Percentiles rank a stretch among this genome's conserved stretches.
These are phyloP conservation scores for Populus simonii DNA, from an alignment of 345 rosid species.

Conservation along the genomic window DNA sequence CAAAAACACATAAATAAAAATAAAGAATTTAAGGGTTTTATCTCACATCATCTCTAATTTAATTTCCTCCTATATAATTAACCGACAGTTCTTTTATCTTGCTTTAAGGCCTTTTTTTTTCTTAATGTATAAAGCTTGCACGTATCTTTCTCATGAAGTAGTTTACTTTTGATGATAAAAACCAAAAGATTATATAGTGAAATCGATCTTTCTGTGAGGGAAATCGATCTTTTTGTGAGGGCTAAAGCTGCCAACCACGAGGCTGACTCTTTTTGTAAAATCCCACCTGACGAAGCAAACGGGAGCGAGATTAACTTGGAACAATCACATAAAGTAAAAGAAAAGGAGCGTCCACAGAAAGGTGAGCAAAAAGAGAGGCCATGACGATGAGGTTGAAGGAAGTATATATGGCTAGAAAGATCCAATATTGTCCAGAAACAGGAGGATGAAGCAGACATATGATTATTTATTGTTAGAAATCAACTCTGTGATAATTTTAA, in stretches of 20 bases:
- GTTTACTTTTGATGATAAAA: neutral
- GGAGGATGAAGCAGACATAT: neutral
- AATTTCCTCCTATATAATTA: too few relatives aligned
- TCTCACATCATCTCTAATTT: too few relatives aligned
- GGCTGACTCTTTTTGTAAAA: neutral
- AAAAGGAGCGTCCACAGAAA: too few relatives aligned
- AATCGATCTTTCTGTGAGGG: neutral
- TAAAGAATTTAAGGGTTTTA: too few relatives aligned
- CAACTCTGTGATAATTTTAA: neutral
- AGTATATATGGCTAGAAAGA: neutral
- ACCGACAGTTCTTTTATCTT: too few relatives aligned
- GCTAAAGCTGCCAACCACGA: neutral
- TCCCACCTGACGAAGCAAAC: too few relatives aligned
- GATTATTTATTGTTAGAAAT: neutral
- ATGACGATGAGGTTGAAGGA: too few relatives aligned
- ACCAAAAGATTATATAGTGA: neutral
- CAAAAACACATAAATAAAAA: too few relatives aligned
- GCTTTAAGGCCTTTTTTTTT: too few relatives aligned
- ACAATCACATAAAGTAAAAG: too few relatives aligned
- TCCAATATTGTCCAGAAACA: neutral
- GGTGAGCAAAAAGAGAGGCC: too few relatives aligned
- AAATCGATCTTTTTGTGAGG: neutral
- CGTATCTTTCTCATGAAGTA: neutral
- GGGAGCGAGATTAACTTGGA: too few relatives aligned
- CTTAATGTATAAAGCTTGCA: neutral